Evolutionary conservation across 2,329 filamentous ascomycete genomes (phyloP), one percentile per base, ranked within the genome.

Genomic region (Davidsoniella virescens): DNA sequence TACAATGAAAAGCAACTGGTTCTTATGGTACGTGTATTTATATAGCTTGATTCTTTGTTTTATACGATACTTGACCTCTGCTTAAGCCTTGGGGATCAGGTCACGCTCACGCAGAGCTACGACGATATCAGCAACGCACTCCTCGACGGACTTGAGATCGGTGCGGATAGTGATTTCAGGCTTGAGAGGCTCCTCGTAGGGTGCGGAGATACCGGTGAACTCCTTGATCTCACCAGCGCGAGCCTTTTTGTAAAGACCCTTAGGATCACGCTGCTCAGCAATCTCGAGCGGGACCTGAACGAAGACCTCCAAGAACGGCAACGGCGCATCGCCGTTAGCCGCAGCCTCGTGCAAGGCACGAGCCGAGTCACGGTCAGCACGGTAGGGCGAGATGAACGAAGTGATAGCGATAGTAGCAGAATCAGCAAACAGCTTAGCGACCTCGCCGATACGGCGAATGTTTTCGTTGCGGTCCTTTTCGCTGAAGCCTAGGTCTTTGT

Each of bases 171-270:
- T 81, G 57, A 98, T 84, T 71, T 98, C 92, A 1, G 92, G 77
- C 52, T 79, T 78, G 63, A 81, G 70, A 4, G 92, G 92, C 54
- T 79, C 85, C 75, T 98, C 92, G 64, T 98, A 98, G 1, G 92
- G 92, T 26, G 90, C 87, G 57, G 82, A 88, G 60, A 96, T 87
- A 51, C 92, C 92, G 1, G 92, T 98, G 64, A 98, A 98, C 58
- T 96, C 87, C 67, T 93, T 92, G 67, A 96, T 96, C 65, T 93
- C 80, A 42, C 92, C 92, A 47, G 84, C 82, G 42, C 90, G 73
- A 10, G 92, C 92, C 77, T 94, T 94, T 75, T 94, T 94, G 70
- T 98, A 98, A 54, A 96, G 70, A 4, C 90, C 92, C 78, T 98
- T 98, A 45, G 92, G 92, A 63, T 98, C 92, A 55, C 92, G 80